Base-by-base conservation (phyloP, 257 asterid species). In the Catharanthus roseus region DNA sequence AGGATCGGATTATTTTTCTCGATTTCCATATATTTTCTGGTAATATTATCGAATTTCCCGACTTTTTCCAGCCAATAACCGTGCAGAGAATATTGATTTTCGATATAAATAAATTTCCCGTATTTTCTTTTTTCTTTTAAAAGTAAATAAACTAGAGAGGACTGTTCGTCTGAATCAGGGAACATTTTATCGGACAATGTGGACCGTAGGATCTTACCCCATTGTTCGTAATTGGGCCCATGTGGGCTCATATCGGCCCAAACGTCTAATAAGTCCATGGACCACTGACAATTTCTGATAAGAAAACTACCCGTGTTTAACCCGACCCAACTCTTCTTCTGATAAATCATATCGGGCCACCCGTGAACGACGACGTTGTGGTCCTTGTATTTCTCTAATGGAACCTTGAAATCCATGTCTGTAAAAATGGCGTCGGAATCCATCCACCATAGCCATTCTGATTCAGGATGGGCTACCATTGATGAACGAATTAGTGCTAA, bases 61-160 rank as follows among this genome's bases (percentile, higher is more conserved):
- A 73, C 56, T 3, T 77, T 62, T 21, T 69, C 80, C 23, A 71
- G 41, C 85, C 82, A 81, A 56, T 77, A 77, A 15, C 76, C 79
- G 34, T 81, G 69, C 39, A 77, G 74, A 31, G 69, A 77, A 10
- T 66, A 77, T 4, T 66, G 64, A 54, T 73, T 73, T 65, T 81
- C 85, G 28, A 81, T 53, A 51, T 62, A 74, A 10, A 77, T 71
- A 65, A 69, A 77, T 3, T 57, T n/a, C 3, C 75, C 79, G 82
- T 76, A 80, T 69, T 69, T 80, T 21, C 56, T 57, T 45, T 42
- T 74, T 34, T 77, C 71, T 23, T 65, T 67, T 6, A 71, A 38
- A n/a, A 77, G 34, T 49, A 81, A 57, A 67, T 77, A 77, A 5
- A 75, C 65, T 23, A 81, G 53, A 2, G 73, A 78, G 12, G 79